Base-by-base conservation (phyloP, 495 filamentous ascomycete species). In the Thozetella sp. region DNA sequence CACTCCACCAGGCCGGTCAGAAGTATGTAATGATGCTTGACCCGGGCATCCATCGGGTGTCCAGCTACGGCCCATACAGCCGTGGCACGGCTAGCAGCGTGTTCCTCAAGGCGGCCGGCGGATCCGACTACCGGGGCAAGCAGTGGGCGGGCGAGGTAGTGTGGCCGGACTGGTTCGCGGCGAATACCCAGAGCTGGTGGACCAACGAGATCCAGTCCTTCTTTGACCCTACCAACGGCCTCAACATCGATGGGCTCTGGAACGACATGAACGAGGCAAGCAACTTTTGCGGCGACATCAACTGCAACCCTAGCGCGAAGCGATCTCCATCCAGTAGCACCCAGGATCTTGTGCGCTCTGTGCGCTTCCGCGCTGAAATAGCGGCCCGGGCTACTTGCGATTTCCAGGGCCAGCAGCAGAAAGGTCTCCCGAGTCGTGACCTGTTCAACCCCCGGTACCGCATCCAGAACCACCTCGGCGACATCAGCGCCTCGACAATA, bases 181-280 rank as follows among this genome's bases (percentile, higher is more conserved):
- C 86, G 0, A 80, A 80, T 22, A 84, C 84, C 0, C 81, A 87
- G 54, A 69, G 72, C 0, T 97, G 87, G 74, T 97, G 93, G 93
- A 87, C 87, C 55, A 76, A 74, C 20, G 88, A 96, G 68, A 92
- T 95, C 68, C 63, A 56, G 17, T 57, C 61, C 1, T 94, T 95
- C 76, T 96, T 95, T 72, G 69, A 81, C 63, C 63, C 85, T 0
- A 63, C 81, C 0, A 78, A 68, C 0, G 93, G 92, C 23, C 80
- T 97, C 9, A 84, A 94, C 67, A 90, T 95, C 57, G 93, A 96
- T 64, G 93, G 85, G 0, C 79, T 95, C n/a, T 97, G 93, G 93
- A 92, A 93, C 51, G 91, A 93, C 68, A 91, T 93, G 89, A 91
- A 92, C 63, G 69, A 72, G 46, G 67, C 60, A 0, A 59, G 56